These are phyloP conservation scores for Beauveria pseudobassiana DNA, from an alignment of 2,329 filamentous ascomycete species.

Conservation along the genomic window DNA sequence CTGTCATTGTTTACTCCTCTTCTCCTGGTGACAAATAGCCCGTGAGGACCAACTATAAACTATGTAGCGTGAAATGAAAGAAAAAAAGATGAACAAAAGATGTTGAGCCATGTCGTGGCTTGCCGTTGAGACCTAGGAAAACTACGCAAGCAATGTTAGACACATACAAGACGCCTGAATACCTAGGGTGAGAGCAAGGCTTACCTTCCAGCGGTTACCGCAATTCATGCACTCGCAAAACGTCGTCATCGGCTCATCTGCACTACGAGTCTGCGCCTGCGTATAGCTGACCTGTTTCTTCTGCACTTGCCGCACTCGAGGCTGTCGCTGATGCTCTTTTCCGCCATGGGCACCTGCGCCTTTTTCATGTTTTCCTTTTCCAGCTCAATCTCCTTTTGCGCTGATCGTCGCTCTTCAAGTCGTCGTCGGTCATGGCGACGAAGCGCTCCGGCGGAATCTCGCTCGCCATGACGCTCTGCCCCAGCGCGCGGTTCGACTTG, in stretches of 20 bases:
- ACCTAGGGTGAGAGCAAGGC: conserved; percentile 16
- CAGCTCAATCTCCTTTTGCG: conserved; percentile 67
- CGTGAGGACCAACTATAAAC: neutral
- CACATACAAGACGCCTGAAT: no score
- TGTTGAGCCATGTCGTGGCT: no score
- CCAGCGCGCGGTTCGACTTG: conserved; percentile 74
- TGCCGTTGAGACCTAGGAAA: neutral
- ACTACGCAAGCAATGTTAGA: conserved; percentile 1
- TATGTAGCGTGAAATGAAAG: conserved; percentile 5
- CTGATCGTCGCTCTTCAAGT: conserved; percentile 82
- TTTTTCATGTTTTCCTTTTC: conserved; percentile 94
- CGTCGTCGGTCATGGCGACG: conserved; percentile 80
- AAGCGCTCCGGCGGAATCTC: conserved; percentile 67
- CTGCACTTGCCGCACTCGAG: conserved; percentile 85
- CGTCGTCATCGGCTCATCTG: conserved; percentile 86
- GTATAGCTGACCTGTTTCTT: conserved; percentile 93
- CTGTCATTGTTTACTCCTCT: neutral
- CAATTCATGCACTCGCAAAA: conserved; percentile 67
- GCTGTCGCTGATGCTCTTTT: conserved; percentile 83
- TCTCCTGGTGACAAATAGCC: neutral
- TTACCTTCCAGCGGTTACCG: conserved; percentile 65
- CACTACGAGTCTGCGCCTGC: conserved; percentile 90
- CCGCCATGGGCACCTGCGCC: conserved; percentile 85
- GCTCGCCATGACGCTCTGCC: conserved; percentile 66
- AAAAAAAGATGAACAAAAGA: conserved; percentile 10